phyloP scores from a whole-genome alignment of 169 alveolate species.

The Plasmodium fragile region DNA sequence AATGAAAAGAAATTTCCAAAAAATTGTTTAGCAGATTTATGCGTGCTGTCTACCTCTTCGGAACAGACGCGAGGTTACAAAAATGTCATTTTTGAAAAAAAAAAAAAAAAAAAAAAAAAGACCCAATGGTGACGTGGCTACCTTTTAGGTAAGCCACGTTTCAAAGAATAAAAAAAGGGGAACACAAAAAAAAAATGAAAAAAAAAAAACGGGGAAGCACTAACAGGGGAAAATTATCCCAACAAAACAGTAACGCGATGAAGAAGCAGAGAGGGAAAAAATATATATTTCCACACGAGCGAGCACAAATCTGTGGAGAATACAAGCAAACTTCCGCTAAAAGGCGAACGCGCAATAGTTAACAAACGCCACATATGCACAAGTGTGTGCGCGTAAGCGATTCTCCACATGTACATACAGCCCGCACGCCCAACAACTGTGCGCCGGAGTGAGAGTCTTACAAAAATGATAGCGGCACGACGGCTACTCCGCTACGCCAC shows the following conservation, averaged over 20 bases:
- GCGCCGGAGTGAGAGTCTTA: neutral
- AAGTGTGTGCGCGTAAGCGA: neutral
- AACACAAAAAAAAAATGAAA: neutral
- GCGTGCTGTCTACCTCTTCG: neutral
- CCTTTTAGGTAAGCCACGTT: neutral
- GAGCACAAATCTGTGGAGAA: neutral
- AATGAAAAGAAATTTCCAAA: neutral
- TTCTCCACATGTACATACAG: neutral
- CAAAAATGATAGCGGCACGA: neutral
- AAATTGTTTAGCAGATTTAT: neutral
- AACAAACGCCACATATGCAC: neutral
- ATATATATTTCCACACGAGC: neutral
- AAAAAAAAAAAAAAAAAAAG: slow-evolving; percentile 1
- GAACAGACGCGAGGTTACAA: neutral
- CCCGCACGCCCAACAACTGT: neutral
- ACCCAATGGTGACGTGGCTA: neutral
- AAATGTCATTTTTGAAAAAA: neutral
- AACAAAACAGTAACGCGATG: neutral
- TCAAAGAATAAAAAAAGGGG: neutral
- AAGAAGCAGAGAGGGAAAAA: neutral
- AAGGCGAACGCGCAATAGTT: neutral
- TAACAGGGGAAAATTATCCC: neutral
- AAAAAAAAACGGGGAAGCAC: neutral
- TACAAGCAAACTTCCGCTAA: neutral
- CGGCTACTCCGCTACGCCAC: neutral